Evolutionary conservation across 2,329 filamentous ascomycete genomes (phyloP).

Genomic region (Diaporthe australafricana): DNA sequence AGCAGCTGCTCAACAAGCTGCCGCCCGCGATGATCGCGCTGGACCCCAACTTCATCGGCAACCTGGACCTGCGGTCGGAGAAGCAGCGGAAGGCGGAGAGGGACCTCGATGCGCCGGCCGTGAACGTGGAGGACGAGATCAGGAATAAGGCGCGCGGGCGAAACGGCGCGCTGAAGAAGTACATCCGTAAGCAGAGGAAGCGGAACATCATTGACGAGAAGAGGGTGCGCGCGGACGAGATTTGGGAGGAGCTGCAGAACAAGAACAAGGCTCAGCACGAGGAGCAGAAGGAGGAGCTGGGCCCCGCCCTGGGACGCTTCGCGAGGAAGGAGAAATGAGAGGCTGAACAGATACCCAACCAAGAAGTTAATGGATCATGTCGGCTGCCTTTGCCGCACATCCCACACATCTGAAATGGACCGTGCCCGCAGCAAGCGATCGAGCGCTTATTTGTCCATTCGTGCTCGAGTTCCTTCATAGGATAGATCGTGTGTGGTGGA

Average conservation of each 20-base stretch:
- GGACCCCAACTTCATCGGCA: constrained; percentile 91
- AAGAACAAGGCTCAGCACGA: constrained; percentile 71
- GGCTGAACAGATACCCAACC: constrained; percentile 44
- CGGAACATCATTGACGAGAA: constrained; percentile 98
- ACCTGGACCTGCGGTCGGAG: constrained; percentile 83
- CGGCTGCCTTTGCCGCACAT: not conserved
- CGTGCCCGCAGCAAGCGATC: not conserved
- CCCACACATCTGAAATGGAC: not conserved
- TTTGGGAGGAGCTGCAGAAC: constrained; percentile 79
- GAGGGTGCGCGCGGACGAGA: constrained; percentile 84
- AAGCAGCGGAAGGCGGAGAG: constrained; percentile 81
- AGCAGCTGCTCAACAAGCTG: constrained; percentile 90
- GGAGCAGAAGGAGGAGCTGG: constrained; percentile 79
- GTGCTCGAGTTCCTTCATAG: too few species aligned
- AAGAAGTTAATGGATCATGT: constrained; percentile 6
- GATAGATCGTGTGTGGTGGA: not conserved
- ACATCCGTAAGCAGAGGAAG: constrained; percentile 89
- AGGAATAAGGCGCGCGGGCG: constrained; percentile 86
- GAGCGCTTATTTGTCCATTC: not conserved
- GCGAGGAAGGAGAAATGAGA: constrained; percentile 71
- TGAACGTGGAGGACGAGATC: constrained; percentile 69
- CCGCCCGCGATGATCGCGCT: constrained; percentile 97
- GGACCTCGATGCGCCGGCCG: constrained; percentile 79
- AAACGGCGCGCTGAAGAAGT: constrained; percentile 89
- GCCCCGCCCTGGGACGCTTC: constrained; percentile 88